A percentile compares a stretch with the other conserved stretches of the same genome.
Conservation (phyloP, 306 rosid species). For the Sphenostylis stenocarpa region DNA sequence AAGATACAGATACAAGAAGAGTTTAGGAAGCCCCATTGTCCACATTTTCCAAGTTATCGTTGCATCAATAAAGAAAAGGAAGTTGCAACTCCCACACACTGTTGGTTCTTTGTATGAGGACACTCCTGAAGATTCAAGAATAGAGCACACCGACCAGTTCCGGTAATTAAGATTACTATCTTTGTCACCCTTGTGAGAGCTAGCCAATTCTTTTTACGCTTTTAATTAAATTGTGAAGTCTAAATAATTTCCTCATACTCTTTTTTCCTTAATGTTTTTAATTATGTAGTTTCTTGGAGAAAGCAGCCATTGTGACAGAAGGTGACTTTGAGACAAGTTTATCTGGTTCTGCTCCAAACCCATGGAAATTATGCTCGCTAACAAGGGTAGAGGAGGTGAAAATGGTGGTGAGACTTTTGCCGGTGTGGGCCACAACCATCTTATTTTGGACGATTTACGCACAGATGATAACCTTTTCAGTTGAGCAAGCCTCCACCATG, state of each 20-base stretch:
- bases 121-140: conserved; percentile 63
- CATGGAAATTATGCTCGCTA: conserved; percentile 75
- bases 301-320: conserved; percentile 68
- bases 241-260: neutral
- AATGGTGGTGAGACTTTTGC: conserved; percentile 81
- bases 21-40: conserved; percentile 83
- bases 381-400: conserved; percentile 92
- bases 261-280: neutral
- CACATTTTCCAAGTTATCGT: conserved; percentile 74
- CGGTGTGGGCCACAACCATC: conserved; percentile 95
- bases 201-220: neutral
- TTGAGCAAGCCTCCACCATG: conserved; percentile 96
- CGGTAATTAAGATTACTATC: conserved; percentile 40
- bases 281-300: conserved; percentile 67
- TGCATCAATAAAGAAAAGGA: conserved; percentile 69
- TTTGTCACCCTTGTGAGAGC: neutral
- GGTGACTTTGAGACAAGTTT: conserved; percentile 54
- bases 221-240: neutral
- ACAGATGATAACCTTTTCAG: conserved; percentile 93
- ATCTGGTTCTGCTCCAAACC: conserved; percentile 53
- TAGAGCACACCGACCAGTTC: conserved; percentile 64
- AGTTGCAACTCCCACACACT: conserved; percentile 48
- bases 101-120: conserved; percentile 60
- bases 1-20: conserved; percentile 70
- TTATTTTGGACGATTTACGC: conserved; percentile 92